Evolutionary conservation across 2,329 filamentous ascomycete genomes (phyloP), one percentile per base, ranked within the genome.

Genomic region (Raffaelea deltoideospora): DNA sequence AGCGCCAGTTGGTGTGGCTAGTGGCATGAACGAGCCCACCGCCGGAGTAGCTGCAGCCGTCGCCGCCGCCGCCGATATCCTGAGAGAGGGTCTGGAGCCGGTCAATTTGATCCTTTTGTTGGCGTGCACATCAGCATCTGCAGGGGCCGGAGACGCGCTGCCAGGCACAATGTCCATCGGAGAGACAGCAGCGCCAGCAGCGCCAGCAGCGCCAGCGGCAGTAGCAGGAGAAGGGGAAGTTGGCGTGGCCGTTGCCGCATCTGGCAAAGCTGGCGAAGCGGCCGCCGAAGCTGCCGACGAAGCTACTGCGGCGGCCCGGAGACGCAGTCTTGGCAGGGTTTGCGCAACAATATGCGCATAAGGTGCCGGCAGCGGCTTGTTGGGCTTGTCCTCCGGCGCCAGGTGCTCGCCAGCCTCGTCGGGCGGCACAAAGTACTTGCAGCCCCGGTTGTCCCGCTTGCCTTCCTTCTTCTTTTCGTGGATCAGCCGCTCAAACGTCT

Each of bases 401-500:
- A n/a, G n/a, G n/a, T n/a, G n/a, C n/a, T n/a, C n/a, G n/a, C n/a
- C n/a, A n/a, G 10, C 10, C 27, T 14, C 5, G 8, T 28, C n/a
- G 10, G 61, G 60, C 14, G 64, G 61, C 28, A 64, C 60, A 51
- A 75, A 75, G 53, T 70, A 70, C 43, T 68, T 59, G 53, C 58
- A 60, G 42, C 63, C 60, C 48, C 63, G 57, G 50, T 68, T 58
- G 45, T 66, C 60, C 47, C 62, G 65, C 47, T 65, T 67, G 37
- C 69, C 72, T 44, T 74, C 65, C 41, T 58, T 63, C 52, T 77
- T 77, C 55, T 65, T 70, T 39, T 61, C 53, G 46, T 60, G 55
- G 34, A 78, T 50, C 31, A 70, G 60, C 28, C 53, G 56, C 34
- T 55, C 56, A 48, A 76, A 77, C 43, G 68, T 59, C 28, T 60